A percentile compares a stretch with the other conserved stretches of the same genome.
Evolutionary conservation across 208 protist species (phyloP).

Genomic region (Wallacemonas sp.): DNA sequence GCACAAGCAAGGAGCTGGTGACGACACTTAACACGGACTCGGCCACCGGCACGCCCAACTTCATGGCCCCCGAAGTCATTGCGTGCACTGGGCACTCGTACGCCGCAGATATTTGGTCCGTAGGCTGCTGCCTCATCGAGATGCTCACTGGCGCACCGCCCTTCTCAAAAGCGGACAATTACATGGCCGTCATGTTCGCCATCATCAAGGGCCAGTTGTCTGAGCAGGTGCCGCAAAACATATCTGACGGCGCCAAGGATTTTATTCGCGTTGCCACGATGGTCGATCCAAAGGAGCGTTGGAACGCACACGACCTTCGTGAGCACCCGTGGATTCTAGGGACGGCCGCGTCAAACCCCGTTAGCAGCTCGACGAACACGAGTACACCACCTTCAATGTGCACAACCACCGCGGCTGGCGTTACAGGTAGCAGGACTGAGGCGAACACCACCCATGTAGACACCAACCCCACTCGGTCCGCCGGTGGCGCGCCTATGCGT

Average conservation of each 20-base stretch:
- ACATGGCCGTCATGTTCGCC: slow-evolving; percentile 91
- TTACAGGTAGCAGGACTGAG: background rate
- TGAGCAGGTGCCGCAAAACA: slow-evolving; percentile 62
- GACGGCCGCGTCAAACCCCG: background rate
- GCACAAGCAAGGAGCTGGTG: slow-evolving; percentile 84
- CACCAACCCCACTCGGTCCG: background rate
- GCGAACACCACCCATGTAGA: background rate
- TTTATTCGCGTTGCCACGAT: slow-evolving; percentile 75
- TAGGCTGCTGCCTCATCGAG: slow-evolving; percentile 90
- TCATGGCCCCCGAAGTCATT: slow-evolving; percentile 95
- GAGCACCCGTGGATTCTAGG: slow-evolving; percentile 72
- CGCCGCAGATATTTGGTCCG: slow-evolving; percentile 91
- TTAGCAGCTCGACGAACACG: no score
- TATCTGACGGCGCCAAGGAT: slow-evolving; percentile 60
- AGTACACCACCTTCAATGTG: background rate
- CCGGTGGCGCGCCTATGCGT: background rate
- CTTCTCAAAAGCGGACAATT: slow-evolving; percentile 81
- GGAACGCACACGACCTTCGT: slow-evolving; percentile 49
- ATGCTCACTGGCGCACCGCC: slow-evolving; percentile 89
- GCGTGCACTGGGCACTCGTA: slow-evolving; percentile 84
- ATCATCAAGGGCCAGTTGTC: slow-evolving; percentile 78
- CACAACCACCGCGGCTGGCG: background rate
- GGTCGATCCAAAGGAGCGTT: slow-evolving; percentile 67
- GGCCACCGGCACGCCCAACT: slow-evolving; percentile 90
- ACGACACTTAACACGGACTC: slow-evolving; percentile 83